Evolutionary conservation across 1,284 basidiomycete genomes (phyloP).

Genomic region (Cutaneotrichosporon mucoides): DNA sequence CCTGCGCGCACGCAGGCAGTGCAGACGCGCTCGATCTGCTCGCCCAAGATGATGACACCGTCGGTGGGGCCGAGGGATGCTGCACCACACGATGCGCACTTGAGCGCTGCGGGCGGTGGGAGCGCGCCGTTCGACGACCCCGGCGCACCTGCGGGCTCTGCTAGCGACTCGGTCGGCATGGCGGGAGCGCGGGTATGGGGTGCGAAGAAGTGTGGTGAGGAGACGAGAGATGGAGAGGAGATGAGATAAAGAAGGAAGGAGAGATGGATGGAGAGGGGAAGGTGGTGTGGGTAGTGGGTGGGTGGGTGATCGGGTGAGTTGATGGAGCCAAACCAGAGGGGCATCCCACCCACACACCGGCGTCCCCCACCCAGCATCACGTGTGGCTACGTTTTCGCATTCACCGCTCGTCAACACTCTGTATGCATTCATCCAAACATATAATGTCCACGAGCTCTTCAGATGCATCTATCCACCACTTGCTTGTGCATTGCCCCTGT

Average conservation of each 20-base stretch:
- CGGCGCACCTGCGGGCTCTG: slow-evolving; percentile 12
- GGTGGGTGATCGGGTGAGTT: background rate
- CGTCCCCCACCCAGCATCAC: too few species aligned
- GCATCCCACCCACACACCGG: too few species aligned
- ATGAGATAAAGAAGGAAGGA: background rate
- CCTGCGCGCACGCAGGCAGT: slow-evolving; percentile 24
- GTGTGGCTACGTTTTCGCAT: too few species aligned
- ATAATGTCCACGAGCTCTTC: too few species aligned
- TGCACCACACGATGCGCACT: slow-evolving; percentile 40
- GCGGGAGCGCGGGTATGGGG: background rate
- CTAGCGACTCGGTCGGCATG: slow-evolving; percentile 41
- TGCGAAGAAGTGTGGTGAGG: background rate
- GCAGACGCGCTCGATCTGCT: slow-evolving; percentile 36
- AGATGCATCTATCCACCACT: too few species aligned
- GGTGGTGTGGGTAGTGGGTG: background rate
- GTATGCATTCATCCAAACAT: too few species aligned
- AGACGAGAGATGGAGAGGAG: background rate
- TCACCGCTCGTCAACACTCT: too few species aligned
- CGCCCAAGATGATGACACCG: slow-evolving; percentile 22
- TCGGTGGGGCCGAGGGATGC: slow-evolving; percentile 18
- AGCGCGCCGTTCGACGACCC: slow-evolving; percentile 4
- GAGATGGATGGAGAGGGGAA: background rate
- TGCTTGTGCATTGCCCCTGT: too few species aligned
- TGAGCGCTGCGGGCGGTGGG: slow-evolving; percentile 25
- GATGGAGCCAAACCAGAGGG: slow-evolving; percentile 1